Conservation (phyloP, 202 grass and related monocot species). For the Schoenoplectus tabernaemontani region DNA sequence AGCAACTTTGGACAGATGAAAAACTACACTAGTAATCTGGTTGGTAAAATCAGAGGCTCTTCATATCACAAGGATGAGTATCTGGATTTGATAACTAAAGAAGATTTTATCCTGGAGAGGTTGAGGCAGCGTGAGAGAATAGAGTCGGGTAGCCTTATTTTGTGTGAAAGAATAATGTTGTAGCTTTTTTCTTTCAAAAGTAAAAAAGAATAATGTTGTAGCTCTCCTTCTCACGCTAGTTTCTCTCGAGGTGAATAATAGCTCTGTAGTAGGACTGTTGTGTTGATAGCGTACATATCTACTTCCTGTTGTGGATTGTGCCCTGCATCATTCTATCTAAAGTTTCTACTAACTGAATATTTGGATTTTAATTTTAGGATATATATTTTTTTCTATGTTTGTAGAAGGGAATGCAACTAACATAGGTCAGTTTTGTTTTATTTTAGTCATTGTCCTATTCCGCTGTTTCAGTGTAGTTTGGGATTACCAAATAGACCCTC, state of each 20-base stretch:
- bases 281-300: neutral
- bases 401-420: neutral
- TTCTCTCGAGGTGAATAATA: neutral
- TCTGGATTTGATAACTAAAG: slow-evolving; percentile 35
- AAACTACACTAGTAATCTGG: neutral
- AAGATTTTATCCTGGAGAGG: slow-evolving; percentile 59
- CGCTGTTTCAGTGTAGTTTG: too few species aligned
- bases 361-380: neutral
- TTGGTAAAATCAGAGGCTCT: slow-evolving; percentile 18
- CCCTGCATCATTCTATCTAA: neutral
- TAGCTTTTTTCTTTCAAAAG: slow-evolving; percentile 12
- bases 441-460: too few species aligned
- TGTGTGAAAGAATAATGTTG: slow-evolving; percentile 52
- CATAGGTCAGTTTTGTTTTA: neutral
- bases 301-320: neutral
- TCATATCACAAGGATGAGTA: slow-evolving; percentile 75
- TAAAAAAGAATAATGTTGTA: slow-evolving; percentile 40
- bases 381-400: neutral
- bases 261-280: neutral
- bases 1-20: slow-evolving; percentile 21
- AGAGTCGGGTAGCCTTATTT: slow-evolving; percentile 44
- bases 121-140: slow-evolving; percentile 54
- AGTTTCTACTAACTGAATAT: neutral
- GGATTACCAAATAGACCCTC: too few species aligned
- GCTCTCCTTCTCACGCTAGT: neutral